phyloP scores from a whole-genome alignment of 2,329 filamentous ascomycete species.

The Aspergillus quadricinctus region DNA sequence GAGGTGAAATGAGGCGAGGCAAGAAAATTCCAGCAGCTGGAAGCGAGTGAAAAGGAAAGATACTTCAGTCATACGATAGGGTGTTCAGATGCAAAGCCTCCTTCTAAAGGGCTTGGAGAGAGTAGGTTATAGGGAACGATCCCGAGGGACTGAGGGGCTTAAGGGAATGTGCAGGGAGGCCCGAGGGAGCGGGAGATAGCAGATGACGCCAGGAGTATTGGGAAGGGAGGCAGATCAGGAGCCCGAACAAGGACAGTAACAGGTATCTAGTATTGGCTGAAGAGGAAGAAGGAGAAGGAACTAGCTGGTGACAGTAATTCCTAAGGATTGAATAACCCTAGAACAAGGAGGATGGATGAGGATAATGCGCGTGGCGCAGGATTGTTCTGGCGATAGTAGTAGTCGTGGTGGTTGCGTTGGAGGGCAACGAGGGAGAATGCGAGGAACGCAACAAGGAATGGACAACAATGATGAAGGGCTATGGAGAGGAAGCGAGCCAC shows the following conservation, averaged over 20 bases:
- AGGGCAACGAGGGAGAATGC: slow-evolving; percentile 15
- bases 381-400: not conserved
- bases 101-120: not conserved
- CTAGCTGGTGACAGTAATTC: not conserved
- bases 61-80: not conserved
- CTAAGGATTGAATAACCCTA: not conserved
- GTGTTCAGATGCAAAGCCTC: not conserved
- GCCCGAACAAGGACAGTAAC: not conserved
- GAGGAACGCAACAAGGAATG: not conserved
- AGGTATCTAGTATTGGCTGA: not conserved
- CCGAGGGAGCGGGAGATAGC: slow-evolving; percentile 6
- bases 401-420: not conserved
- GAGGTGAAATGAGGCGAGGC: not conserved
- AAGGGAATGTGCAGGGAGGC: slow-evolving; percentile 12
- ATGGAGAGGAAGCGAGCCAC: not conserved
- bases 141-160: slow-evolving; percentile 4
- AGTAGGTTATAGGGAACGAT: not conserved
- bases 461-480: not conserved
- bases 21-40: not conserved
- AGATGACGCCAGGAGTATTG: slow-evolving; percentile 11
- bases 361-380: slow-evolving; percentile 7
- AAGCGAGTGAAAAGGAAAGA: not conserved
- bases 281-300: not conserved
- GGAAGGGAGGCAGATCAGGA: not conserved
- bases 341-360: not conserved